Conservation (phyloP, 768 basidiomycete genomes). For the Kwoniella dendrophila region DNA sequence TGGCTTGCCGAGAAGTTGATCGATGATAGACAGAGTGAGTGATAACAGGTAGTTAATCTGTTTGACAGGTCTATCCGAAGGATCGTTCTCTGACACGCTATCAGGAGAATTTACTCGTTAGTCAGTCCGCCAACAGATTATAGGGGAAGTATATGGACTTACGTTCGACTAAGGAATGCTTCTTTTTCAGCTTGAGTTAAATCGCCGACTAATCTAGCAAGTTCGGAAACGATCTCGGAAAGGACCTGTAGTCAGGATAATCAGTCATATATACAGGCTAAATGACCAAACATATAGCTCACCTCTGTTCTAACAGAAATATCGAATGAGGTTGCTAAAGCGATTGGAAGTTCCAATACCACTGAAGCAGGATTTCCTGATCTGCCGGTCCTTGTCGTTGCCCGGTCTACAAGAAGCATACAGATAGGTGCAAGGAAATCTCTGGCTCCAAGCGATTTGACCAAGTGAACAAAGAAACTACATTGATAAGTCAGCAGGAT, state of each 20-base stretch:
- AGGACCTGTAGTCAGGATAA: too few relatives aligned
- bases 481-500: neutral
- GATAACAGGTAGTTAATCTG: constrained; percentile 69
- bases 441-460: constrained; percentile 74
- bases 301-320: constrained; percentile 53
- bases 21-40: constrained; percentile 60
- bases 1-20: constrained; percentile 41
- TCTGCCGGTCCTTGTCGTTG: constrained; percentile 68
- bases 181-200: constrained; percentile 33
- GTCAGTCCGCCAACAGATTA: too few relatives aligned
- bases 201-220: constrained; percentile 62
- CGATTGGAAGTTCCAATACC: constrained; percentile 68
- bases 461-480: constrained; percentile 87
- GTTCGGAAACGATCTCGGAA: constrained; percentile 69
- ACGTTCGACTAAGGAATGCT: constrained; percentile 62
- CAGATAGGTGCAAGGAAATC: constrained; percentile 80
- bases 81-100: constrained; percentile 32
- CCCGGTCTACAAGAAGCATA: constrained; percentile 82
- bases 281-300: too few relatives aligned
- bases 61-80: constrained; percentile 52
- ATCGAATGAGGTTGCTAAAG: constrained; percentile 57
- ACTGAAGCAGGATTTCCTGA: constrained; percentile 62
- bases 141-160: too few relatives aligned
- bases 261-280: too few relatives aligned
- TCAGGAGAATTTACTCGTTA: too few relatives aligned